Base-by-base conservation (phyloP, 306 rosid species). In the Quercus ilex region DNA sequence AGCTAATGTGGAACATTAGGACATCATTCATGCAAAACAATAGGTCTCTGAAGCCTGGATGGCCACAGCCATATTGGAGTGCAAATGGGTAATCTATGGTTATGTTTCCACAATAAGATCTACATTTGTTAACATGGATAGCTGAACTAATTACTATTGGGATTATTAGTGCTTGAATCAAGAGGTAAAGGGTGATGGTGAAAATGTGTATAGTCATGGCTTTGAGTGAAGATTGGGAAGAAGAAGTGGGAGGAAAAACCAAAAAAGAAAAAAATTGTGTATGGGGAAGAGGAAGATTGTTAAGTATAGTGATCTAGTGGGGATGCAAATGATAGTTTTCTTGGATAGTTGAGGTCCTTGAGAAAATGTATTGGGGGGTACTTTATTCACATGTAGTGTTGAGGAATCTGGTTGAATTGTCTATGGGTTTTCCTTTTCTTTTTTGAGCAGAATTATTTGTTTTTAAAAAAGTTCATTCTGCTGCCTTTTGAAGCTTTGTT, bases 31-130 rank as follows among this genome's bases (percentile, higher is more conserved):
- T 90, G 87, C 99, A 96, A 76, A 78, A 96, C 5, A 96, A 79
- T 18, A 96, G 96, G n/a, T 96, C 98, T 11, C 93, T 90, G 72
- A 88, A 96, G 49, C 98, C 98, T 1, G 96, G 98, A 85, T 96
- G 99, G n/a, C 99, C 99, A 59, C 98, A 96, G 0, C 99, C 99
- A 57, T 89, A 68, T 26, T 86, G 87, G 69, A 90, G 86, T 0
- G 97, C 85, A 62, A 96, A 96, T 7, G 99, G 99, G 83, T 96
- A 96, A 63, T 91, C 98, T 26, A 96, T 55, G 72, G 97, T 96
- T 76, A 96, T 78, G 88, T 96, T 96, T 20, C 98, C 99, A 53
- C 99, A 96, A 35, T 85, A 96, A 17, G 98, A 91, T 63, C 98
- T 80, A 74, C 99, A 96, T 31, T 90, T 17, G 80, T 81, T 85